Conservation (phyloP, 2,329 filamentous ascomycete genomes). For the Fusarium sp. region DNA sequence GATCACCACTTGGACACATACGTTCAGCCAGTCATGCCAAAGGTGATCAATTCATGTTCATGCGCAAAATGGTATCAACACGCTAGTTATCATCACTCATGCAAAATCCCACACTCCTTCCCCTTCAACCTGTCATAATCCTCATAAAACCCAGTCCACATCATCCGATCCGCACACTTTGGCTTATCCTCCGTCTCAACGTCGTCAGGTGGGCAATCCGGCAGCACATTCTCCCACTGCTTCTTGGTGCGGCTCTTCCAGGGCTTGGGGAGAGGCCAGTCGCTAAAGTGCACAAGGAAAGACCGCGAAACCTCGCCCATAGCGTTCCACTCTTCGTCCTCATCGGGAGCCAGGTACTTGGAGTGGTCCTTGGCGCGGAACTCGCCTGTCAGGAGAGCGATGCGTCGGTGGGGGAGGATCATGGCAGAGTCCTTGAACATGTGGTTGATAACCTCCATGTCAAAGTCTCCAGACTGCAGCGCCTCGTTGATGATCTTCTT, state of each 20-base stretch:
- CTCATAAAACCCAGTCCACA: not conserved
- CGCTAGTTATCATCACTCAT: not conserved
- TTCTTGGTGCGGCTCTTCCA: not conserved
- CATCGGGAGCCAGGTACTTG: slow-evolving; percentile 10
- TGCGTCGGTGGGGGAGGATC: slow-evolving; percentile 19
- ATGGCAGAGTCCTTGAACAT: slow-evolving; percentile 26
- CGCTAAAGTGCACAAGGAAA: not conserved
- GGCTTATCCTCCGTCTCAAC: not conserved
- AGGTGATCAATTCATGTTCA: not conserved
- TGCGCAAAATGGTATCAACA: not conserved
- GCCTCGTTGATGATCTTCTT: slow-evolving; percentile 11
- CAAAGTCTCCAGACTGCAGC: slow-evolving; percentile 13
- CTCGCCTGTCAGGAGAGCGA: slow-evolving; percentile 19
- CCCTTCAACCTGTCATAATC: not conserved
- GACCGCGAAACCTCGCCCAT: slow-evolving; percentile 3
- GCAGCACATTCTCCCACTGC: not conserved
- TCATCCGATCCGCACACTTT: not conserved
- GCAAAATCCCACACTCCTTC: not conserved
- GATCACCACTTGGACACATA: not conserved
- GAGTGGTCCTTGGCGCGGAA: slow-evolving; percentile 18
- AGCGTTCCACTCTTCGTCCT: slow-evolving; percentile 14
- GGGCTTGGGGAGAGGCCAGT: not conserved
- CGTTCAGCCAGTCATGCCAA: not conserved
- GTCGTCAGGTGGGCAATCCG: not conserved
- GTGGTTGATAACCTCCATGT: slow-evolving; percentile 27